phyloP scores from a whole-genome alignment of 495 filamentous ascomycete genomes.

The Neurospora pannonica region DNA sequence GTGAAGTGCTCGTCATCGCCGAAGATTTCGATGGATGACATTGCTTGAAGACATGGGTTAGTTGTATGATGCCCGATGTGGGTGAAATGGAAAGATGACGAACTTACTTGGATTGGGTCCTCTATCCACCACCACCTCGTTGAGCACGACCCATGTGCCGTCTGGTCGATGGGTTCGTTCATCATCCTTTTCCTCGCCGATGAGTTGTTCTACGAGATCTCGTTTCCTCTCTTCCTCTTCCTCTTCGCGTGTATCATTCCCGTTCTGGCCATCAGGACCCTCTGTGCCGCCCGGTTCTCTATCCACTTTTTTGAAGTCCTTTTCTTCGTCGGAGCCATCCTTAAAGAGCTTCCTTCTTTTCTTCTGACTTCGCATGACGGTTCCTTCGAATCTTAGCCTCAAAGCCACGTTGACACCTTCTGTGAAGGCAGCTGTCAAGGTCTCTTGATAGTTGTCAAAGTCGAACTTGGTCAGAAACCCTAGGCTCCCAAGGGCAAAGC shows the following conservation, averaged over 20 bases:
- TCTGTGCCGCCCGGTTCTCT: background rate
- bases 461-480: conserved; percentile 97
- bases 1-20: conserved; percentile 95
- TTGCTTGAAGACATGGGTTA: conserved; percentile 39
- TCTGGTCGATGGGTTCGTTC: conserved; percentile 74
- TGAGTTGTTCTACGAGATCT: conserved; percentile 82
- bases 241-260: conserved; percentile 16
- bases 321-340: conserved; percentile 2
- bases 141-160: conserved; percentile 77
- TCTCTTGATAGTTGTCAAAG: conserved; percentile 62
- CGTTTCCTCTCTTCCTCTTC: conserved; percentile 23
- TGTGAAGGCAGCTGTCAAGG: conserved; percentile 59
- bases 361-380: conserved; percentile 76
- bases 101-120: conserved; percentile 77
- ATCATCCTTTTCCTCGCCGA: conserved; percentile 74
- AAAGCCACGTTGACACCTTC: conserved; percentile 87
- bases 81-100: conserved; percentile 7
- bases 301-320: background rate
- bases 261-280: background rate
- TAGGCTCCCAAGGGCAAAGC: conserved; percentile 82
- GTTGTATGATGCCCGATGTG: background rate
- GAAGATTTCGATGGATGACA: conserved; percentile 83
- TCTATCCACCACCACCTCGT: conserved; percentile 84
- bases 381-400: conserved; percentile 84
- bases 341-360: conserved; percentile 12